Evolutionary conservation across 441 rosid species (phyloP), one percentile per base, ranked within the genome.

Genomic region (Daphne laureola): DNA sequence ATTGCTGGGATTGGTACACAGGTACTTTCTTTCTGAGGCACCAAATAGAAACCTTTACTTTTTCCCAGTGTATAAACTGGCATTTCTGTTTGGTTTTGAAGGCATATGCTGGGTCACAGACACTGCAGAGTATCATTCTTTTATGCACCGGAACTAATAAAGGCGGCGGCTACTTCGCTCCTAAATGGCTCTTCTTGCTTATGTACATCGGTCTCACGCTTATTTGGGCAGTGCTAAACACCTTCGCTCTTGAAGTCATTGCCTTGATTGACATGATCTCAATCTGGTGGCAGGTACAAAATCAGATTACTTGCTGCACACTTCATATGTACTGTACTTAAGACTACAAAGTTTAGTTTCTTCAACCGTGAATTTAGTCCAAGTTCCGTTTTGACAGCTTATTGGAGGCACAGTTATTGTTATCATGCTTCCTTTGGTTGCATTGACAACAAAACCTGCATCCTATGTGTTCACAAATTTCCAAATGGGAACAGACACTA

Each of bases 51-150:
- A n/a, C n/a, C 38, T 31, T 3, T 9, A 31, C 7, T 31, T 31
- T 31, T 7, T n/a, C n/a, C 38, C 38, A 31, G 38, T 31, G 38
- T 31, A 4, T 9, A 31, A 9, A 5, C 6, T 5, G 9, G 7
- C 38, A 31, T n/a, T 43, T 59, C 11, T 51, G 7, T 41, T 51
- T 59, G 55, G 17, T 14, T 18, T 27, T 14, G 48, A 68, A 83
- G 86, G 90, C 86, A 51, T 83, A 68, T 61, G 73, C 90, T 55
- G 90, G 78, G 53, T 73, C 90, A 12, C 82, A 83, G 31, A 60
- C 86, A 31, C 70, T 80, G 23, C 86, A 83, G 67, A 83, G 71
- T 46, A 83, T 83, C 53, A 76, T 80, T 35, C 61, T 83, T 21
- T 56, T 80, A 21, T 63, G 71, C 59, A 78, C 84, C 0, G 86